phyloP scores from a whole-genome alignment of 495 filamentous ascomycete species.

The Tuber umbilicatum region DNA sequence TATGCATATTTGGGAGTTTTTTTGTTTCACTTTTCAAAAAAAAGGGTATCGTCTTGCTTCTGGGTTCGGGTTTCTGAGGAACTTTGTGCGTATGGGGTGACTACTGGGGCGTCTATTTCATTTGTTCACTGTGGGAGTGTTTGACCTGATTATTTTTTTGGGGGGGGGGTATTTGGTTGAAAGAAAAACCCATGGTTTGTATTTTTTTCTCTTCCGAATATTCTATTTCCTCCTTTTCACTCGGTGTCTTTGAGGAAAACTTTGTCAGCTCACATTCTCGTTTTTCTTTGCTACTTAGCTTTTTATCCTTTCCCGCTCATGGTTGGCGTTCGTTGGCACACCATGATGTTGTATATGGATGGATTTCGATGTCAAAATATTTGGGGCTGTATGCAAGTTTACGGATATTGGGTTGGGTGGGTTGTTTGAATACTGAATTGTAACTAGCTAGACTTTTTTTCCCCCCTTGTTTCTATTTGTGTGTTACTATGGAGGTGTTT shows the following conservation, averaged over 20 bases:
- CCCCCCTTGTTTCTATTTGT: neutral
- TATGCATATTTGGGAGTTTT: constrained; percentile 31
- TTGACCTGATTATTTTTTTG: constrained; percentile 24
- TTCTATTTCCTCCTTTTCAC: constrained; percentile 15
- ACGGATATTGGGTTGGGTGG: constrained; percentile 20
- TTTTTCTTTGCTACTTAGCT: constrained; percentile 11
- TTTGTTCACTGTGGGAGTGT: constrained; percentile 23
- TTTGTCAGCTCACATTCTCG: constrained; percentile 1
- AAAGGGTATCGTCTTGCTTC: constrained; percentile 26
- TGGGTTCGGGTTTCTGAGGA: constrained; percentile 33
- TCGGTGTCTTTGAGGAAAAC: neutral
- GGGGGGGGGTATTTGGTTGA: constrained; percentile 15
- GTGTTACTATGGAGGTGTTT: neutral
- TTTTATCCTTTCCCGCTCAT: constrained; percentile 10
- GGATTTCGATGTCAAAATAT: constrained; percentile 27
- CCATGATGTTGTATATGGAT: constrained; percentile 27
- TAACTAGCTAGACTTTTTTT: constrained; percentile 27
- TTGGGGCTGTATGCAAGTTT: constrained; percentile 21
- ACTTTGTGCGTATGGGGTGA: constrained; percentile 28
- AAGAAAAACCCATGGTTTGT: constrained; percentile 9
- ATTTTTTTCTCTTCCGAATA: constrained; percentile 15
- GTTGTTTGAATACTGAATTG: constrained; percentile 28
- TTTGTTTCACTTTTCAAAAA: constrained; percentile 27
- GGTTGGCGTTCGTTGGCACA: constrained; percentile 19
- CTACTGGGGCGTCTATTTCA: constrained; percentile 34